phyloP scores from a whole-genome alignment of 371 early-diverging fungal genomes.

The Aphelidium insulamus region DNA sequence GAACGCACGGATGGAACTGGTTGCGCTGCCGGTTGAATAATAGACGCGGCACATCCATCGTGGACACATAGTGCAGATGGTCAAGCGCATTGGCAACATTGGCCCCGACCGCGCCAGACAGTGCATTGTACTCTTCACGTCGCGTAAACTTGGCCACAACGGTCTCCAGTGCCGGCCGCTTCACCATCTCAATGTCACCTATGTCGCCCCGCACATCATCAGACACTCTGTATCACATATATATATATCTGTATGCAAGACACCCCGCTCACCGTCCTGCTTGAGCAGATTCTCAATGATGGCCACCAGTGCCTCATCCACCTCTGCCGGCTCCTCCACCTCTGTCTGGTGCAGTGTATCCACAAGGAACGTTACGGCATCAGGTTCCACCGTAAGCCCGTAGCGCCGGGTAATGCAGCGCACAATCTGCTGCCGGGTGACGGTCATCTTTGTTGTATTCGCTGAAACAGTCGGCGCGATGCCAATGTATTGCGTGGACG shows the following conservation, averaged over 20 bases:
- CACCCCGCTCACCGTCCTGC: slow-evolving; percentile 26
- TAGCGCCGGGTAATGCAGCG: no score
- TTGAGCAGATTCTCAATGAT: slow-evolving; percentile 29
- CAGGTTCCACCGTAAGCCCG: slow-evolving; percentile 41
- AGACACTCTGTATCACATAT: background rate
- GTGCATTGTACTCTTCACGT: background rate
- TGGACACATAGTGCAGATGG: no score
- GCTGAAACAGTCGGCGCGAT: no score
- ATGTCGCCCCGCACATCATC: background rate
- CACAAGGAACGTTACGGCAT: slow-evolving; percentile 34
- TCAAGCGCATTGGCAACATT: slow-evolving; percentile 3
- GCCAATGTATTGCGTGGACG: no score
- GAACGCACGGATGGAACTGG: no score
- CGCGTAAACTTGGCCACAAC: slow-evolving; percentile 6
- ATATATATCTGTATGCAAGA: slow-evolving; percentile 9
- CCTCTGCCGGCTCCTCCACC: slow-evolving; percentile 10
- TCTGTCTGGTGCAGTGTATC: slow-evolving; percentile 14
- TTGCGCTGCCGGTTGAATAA: no score
- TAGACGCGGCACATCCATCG: no score
- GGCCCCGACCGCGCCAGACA: background rate
- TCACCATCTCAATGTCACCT: slow-evolving; percentile 11
- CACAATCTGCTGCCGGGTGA: no score
- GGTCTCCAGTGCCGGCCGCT: slow-evolving; percentile 7
- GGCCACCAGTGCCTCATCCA: slow-evolving; percentile 23
- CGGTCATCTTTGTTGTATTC: no score